These are phyloP conservation scores for Mycocentrospora acerina DNA, from an alignment of 2,329 filamentous ascomycete genomes.

Conservation along the genomic window DNA sequence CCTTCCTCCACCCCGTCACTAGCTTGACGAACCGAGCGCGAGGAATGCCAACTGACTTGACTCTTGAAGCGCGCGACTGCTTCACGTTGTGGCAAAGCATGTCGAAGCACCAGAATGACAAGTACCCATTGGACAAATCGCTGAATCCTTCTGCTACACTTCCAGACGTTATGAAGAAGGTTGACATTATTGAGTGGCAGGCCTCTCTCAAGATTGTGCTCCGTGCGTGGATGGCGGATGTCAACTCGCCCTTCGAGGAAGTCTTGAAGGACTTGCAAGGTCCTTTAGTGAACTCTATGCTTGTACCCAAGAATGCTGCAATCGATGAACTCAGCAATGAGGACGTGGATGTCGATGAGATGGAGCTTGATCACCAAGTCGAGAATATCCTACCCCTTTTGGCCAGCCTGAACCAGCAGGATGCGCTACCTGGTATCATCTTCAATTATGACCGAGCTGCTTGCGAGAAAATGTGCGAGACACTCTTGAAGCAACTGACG, in stretches of 20 bases:
- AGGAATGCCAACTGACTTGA: constrained; percentile 67
- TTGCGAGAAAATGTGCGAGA: constrained; percentile 62
- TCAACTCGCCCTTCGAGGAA: constrained; percentile 53
- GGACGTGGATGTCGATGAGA: constrained; percentile 23
- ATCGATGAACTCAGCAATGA: constrained; percentile 8
- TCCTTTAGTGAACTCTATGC: constrained; percentile 11
- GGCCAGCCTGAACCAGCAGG: constrained; percentile 60
- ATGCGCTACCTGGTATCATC: constrained; percentile 70
- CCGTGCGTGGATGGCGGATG: constrained; percentile 60
- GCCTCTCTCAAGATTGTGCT: constrained; percentile 60
- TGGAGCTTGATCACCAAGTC: constrained; percentile 26
- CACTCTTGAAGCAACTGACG: constrained; percentile 56
- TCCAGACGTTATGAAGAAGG: constrained; percentile 61
- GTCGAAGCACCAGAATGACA: constrained; percentile 56
- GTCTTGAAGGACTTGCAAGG: constrained; percentile 50
- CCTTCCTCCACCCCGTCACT: constrained; percentile 66
- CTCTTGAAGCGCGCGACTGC: constrained; percentile 71
- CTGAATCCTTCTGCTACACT: constrained; percentile 55
- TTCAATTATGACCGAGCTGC: constrained; percentile 72
- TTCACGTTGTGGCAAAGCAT: constrained; percentile 66
- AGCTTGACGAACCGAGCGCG: constrained; percentile 62
- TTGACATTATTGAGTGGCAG: constrained; percentile 68
- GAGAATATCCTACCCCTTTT: constrained; percentile 60
- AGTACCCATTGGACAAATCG: constrained; percentile 52
- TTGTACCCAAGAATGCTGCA: constrained; percentile 3